Evolutionary conservation across 176 grass and related monocot species (phyloP).

Genomic region (Triticum timopheevii): DNA sequence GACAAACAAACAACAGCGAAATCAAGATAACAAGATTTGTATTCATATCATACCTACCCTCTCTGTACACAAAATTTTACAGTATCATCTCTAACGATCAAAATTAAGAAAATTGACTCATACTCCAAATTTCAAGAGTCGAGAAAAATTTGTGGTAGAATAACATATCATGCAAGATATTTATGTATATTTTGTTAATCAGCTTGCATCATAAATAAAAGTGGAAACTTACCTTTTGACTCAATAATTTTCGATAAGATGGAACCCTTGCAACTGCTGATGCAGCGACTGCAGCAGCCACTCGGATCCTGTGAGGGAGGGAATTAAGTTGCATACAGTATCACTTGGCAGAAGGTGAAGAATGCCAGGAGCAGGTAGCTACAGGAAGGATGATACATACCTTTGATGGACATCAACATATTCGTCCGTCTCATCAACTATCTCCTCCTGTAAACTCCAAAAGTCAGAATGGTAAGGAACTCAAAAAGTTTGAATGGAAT

Average conservation of each 20-base stretch:
- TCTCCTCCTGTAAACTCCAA: constrained; percentile 80
- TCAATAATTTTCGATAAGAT: constrained; percentile 69
- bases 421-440: constrained; percentile 98
- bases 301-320: constrained; percentile 72
- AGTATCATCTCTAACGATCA: constrained; percentile 3
- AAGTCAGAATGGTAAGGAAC: neutral
- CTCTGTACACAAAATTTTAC: neutral
- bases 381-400: constrained; percentile 27
- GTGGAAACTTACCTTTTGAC: constrained; percentile 67
- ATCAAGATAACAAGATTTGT: neutral
- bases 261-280: constrained; percentile 95
- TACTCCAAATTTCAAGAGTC: neutral
- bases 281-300: constrained; percentile 85
- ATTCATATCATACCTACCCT: neutral
- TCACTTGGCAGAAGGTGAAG: constrained; percentile 5
- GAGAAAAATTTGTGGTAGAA: neutral
- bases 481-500: neutral
- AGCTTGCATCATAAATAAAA: neutral
- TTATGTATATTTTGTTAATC: neutral
- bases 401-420: constrained; percentile 99
- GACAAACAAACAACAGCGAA: neutral
- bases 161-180: neutral
- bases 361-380: constrained; percentile 24
- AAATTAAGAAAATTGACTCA: neutral
- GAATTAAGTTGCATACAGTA: constrained; percentile 26